Percentiles rank a stretch among this genome's conserved stretches.
These are phyloP conservation scores for Marasmius tenuissimus DNA, from an alignment of 1,284 basidiomycete species.

Conservation along the genomic window DNA sequence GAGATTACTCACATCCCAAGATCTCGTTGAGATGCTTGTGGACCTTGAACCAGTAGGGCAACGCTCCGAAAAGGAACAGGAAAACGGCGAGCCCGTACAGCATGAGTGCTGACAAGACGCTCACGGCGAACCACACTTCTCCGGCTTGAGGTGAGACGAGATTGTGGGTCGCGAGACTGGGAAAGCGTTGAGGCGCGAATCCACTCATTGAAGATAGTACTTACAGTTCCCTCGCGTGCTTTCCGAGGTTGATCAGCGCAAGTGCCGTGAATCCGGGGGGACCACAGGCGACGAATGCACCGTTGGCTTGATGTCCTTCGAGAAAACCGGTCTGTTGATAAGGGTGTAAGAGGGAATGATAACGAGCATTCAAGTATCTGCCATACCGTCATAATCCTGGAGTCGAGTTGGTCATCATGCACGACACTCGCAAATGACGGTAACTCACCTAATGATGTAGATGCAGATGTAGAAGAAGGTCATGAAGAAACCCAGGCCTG, in stretches of 20 bases:
- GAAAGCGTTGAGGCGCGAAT: constrained; percentile 4
- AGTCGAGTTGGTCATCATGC: not conserved
- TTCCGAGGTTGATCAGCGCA: constrained; percentile 46
- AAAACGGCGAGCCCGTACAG: constrained; percentile 49
- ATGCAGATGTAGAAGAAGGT: constrained; percentile 53
- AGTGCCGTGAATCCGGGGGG: constrained; percentile 51
- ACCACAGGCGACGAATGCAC: constrained; percentile 47
- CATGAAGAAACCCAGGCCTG: constrained; percentile 49
- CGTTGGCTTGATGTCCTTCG: constrained; percentile 49
- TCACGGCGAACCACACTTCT: constrained; percentile 46
- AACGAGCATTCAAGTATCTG: not conserved
- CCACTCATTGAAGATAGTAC: constrained; percentile 6
- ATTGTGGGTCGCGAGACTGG: constrained; percentile 35
- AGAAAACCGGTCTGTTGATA: constrained; percentile 45
- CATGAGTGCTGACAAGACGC: constrained; percentile 38
- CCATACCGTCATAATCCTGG: constrained; percentile 43
- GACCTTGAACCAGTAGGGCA: constrained; percentile 51
- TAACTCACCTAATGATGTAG: constrained; percentile 43
- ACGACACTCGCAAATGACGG: not conserved
- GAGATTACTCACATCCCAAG: constrained; percentile 39
- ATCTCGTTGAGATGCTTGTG: constrained; percentile 48
- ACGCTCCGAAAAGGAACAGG: constrained; percentile 43
- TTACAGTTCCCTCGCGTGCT: constrained; percentile 38
- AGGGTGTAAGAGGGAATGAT: not conserved
- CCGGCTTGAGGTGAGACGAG: constrained; percentile 42